phyloP scores from a whole-genome alignment of 495 filamentous ascomycete genomes.

The Parmelia sp. region DNA sequence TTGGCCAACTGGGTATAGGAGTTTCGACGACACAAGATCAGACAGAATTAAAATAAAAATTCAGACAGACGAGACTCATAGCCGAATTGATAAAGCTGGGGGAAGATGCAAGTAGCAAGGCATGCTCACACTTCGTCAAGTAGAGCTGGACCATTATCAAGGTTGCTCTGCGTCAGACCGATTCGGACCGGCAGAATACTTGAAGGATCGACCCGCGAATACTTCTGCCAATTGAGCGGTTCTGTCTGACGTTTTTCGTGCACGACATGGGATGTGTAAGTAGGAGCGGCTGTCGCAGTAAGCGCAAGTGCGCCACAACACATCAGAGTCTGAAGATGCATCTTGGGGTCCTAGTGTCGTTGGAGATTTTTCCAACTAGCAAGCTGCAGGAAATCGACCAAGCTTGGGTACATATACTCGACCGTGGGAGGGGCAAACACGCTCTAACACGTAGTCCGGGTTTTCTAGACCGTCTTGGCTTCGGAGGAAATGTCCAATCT shows the following conservation, averaged over 20 bases:
- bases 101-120: neutral
- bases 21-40: no score
- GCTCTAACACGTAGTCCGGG: neutral
- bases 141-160: constrained; percentile 46
- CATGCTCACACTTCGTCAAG: constrained; percentile 42
- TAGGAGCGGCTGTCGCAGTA: constrained; percentile 24
- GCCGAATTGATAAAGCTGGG: neutral
- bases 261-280: constrained; percentile 36
- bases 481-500: neutral
- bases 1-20: no score
- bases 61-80: neutral
- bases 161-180: constrained; percentile 48
- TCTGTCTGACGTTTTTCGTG: constrained; percentile 39
- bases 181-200: constrained; percentile 48
- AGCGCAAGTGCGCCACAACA: constrained; percentile 30
- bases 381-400: neutral
- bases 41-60: neutral
- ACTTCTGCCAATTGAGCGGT: constrained; percentile 34
- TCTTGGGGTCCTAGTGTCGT: neutral
- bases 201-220: constrained; percentile 29
- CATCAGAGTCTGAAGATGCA: constrained; percentile 21
- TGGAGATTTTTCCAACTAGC: neutral
- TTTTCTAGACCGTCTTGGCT: neutral
- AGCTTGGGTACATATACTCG: neutral
- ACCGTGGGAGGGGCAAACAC: neutral